phyloP scores from a whole-genome alignment of 768 basidiomycete genomes.

The Phylloporus sp. region DNA sequence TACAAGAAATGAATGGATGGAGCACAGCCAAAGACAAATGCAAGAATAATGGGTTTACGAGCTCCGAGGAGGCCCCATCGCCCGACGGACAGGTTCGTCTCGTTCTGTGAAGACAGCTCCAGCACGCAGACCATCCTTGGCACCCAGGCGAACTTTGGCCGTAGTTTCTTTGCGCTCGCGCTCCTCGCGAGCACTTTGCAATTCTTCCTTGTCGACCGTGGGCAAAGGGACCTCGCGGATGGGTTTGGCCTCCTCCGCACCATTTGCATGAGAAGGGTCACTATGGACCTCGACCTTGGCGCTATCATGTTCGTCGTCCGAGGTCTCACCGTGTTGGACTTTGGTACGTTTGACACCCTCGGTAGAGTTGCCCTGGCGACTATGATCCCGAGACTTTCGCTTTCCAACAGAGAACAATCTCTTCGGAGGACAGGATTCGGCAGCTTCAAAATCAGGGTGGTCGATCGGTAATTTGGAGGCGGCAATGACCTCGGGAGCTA shows the following conservation, averaged over 20 bases:
- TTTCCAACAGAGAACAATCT: slow-evolving; percentile 44
- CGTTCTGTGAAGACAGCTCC: slow-evolving; percentile 26
- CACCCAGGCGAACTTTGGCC: slow-evolving; percentile 20
- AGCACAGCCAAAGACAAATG: not conserved
- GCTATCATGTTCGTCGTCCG: slow-evolving; percentile 16
- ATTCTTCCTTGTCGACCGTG: slow-evolving; percentile 1
- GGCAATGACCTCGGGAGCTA: slow-evolving; percentile 36
- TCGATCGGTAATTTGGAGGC: slow-evolving; percentile 52
- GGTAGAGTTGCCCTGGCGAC: slow-evolving; percentile 11
- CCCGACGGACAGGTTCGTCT: slow-evolving; percentile 28
- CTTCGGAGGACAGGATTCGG: slow-evolving; percentile 49
- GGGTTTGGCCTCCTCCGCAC: slow-evolving; percentile 8
- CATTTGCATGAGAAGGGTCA: not conserved
- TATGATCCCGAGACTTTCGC: slow-evolving; percentile 24
- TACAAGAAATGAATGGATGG: slow-evolving; percentile 10
- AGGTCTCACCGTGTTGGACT: slow-evolving; percentile 3
- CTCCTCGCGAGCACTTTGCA: slow-evolving; percentile 17
- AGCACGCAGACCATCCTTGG: slow-evolving; percentile 27
- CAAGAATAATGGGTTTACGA: slow-evolving; percentile 1
- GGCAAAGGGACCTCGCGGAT: not conserved
- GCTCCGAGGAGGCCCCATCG: slow-evolving; percentile 27
- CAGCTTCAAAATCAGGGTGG: slow-evolving; percentile 63
- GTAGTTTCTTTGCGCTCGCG: slow-evolving; percentile 25
- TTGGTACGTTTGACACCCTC: slow-evolving; percentile 16
- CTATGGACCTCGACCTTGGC: not conserved